A percentile compares a stretch with the other conserved stretches of the same genome.
These are phyloP conservation scores for Alternaria brassicicola DNA, from an alignment of 2,329 filamentous ascomycete genomes.

Conservation along the genomic window DNA sequence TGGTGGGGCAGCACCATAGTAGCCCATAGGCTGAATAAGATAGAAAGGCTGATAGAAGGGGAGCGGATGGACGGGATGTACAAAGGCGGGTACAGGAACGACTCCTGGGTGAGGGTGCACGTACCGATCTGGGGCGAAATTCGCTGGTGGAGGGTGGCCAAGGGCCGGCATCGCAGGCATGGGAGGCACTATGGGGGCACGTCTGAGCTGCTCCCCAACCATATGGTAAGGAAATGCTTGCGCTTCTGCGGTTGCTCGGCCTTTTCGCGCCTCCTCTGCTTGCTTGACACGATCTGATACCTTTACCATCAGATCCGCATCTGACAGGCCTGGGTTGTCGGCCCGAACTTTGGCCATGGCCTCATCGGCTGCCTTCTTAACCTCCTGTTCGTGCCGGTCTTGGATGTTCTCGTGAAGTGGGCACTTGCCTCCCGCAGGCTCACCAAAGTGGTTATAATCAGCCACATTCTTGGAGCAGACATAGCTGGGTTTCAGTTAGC, in stretches of 20 bases:
- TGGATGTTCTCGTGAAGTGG: slow-evolving; percentile 70
- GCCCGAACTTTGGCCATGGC: slow-evolving; percentile 62
- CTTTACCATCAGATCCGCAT: slow-evolving; percentile 62
- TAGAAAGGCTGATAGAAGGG: slow-evolving; percentile 2
- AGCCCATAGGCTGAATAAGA: not conserved
- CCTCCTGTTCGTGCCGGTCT: slow-evolving; percentile 67
- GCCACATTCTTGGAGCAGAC: slow-evolving; percentile 70
- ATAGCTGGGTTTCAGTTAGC: slow-evolving; percentile 58
- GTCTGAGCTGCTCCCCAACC: slow-evolving; percentile 23
- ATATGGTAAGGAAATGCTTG: slow-evolving; percentile 33
- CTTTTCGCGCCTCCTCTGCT: slow-evolving; percentile 36
- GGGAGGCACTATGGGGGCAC: not conserved
- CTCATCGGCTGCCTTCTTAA: slow-evolving; percentile 64
- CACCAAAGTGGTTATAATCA: slow-evolving; percentile 74
- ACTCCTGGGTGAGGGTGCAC: slow-evolving; percentile 10
- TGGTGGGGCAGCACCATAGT: slow-evolving; percentile 2
- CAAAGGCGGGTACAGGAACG: not conserved
- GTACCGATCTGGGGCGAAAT: slow-evolving; percentile 16
- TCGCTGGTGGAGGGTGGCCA: not conserved
- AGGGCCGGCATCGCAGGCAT: not conserved
- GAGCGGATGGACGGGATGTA: not conserved
- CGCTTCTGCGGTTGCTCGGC: slow-evolving; percentile 17
- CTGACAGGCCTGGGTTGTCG: slow-evolving; percentile 66
- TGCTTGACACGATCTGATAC: slow-evolving; percentile 61
- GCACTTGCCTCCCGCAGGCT: slow-evolving; percentile 58